Conservation (phyloP, 192 early-diverging fungal genomes). For the Spizellomyces punctatus region DNA sequence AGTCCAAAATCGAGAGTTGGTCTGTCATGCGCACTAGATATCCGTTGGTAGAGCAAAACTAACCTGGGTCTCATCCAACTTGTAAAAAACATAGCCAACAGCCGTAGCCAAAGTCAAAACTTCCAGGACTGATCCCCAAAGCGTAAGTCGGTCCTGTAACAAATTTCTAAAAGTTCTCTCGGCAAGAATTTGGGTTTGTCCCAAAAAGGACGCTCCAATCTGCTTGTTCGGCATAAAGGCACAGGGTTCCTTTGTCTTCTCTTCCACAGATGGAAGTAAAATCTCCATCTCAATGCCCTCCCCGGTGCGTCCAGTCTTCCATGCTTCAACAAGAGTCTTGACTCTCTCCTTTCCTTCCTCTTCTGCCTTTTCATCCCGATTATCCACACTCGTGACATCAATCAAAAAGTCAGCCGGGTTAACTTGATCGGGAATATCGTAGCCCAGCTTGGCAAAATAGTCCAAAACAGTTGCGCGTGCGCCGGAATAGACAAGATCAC, state of each 20-base stretch:
- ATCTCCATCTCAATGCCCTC: not conserved
- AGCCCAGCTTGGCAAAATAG: conserved; percentile 61
- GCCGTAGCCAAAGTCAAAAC: conserved; percentile 36
- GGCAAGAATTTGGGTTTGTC: conserved; percentile 38
- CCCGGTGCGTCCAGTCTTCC: not conserved
- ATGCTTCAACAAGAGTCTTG: conserved; percentile 29
- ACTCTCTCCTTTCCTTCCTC: conserved; percentile 15
- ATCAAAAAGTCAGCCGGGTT: conserved; percentile 75
- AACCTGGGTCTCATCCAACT: conserved; percentile 36
- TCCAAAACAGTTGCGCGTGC: conserved; percentile 41
- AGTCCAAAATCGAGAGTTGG: not conserved
- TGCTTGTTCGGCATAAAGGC: not conserved
- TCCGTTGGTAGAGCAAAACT: not conserved
- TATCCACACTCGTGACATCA: conserved; percentile 51
- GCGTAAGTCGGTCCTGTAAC: conserved; percentile 41
- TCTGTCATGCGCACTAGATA: not conserved
- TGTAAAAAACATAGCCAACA: conserved; percentile 46
- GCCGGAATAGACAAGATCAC: conserved; percentile 66
- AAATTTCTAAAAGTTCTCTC: conserved; percentile 36
- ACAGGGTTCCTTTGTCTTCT: not conserved
- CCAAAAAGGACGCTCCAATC: conserved; percentile 32
- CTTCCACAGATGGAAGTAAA: not conserved
- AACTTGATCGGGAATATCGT: conserved; percentile 58
- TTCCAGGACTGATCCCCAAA: conserved; percentile 50
- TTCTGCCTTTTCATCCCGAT: conserved; percentile 36